phyloP scores from a whole-genome alignment of 768 basidiomycete species.

The Lactarius sp. region DNA sequence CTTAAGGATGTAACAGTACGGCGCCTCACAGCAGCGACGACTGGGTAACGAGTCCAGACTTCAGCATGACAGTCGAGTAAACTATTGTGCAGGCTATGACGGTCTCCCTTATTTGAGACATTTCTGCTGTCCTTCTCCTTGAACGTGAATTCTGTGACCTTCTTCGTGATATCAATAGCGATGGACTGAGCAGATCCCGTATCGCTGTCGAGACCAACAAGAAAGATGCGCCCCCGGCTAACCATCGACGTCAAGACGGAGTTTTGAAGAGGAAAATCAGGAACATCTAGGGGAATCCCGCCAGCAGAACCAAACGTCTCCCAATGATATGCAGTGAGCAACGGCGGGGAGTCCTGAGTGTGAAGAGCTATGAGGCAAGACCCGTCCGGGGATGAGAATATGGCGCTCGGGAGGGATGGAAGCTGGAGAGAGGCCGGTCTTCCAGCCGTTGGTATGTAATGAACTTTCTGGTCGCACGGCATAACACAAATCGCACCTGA shows the following conservation, averaged over 20 bases:
- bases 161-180: constrained; percentile 49
- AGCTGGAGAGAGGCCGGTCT: too few species aligned
- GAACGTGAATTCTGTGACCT: constrained; percentile 53
- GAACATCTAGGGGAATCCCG: constrained; percentile 40
- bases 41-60: constrained; percentile 17
- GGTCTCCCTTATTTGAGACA: constrained; percentile 17
- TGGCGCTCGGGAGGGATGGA: too few species aligned
- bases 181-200: constrained; percentile 38
- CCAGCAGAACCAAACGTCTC: constrained; percentile 47
- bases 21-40: constrained; percentile 18
- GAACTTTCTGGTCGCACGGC: too few species aligned
- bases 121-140: constrained; percentile 36
- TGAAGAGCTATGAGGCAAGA: constrained; percentile 44
- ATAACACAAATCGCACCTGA: too few species aligned
- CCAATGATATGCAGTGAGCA: constrained; percentile 48
- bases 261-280: constrained; percentile 26
- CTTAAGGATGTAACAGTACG: constrained; percentile 16
- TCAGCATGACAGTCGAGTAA: constrained; percentile 18
- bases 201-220: constrained; percentile 38
- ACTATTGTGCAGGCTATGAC: constrained; percentile 39
- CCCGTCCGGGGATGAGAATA: constrained; percentile 49
- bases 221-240: constrained; percentile 39
- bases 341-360: neutral
- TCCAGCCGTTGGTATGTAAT: too few species aligned
- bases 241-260: constrained; percentile 43